A percentile compares a stretch with the other conserved stretches of the same genome.
Conservation (phyloP, 345 rosid species). For the Firmiana major region DNA sequence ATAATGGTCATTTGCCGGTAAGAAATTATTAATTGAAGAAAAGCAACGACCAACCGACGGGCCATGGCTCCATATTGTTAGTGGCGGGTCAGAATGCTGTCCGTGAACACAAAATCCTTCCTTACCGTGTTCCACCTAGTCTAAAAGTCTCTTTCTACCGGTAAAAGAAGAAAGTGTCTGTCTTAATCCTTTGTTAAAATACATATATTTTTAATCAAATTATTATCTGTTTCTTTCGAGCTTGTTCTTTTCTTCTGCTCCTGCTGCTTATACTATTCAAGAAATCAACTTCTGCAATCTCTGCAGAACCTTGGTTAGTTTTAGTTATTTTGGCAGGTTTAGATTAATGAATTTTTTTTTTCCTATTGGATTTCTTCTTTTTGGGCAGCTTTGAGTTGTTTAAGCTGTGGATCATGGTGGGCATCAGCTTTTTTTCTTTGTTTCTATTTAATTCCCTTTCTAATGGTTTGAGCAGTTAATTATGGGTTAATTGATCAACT, state of each 20-base stretch:
- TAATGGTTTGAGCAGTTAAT: constrained; percentile 1
- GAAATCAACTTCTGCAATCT: constrained; percentile 12
- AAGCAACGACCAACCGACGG: constrained; percentile 27
- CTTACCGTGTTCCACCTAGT: neutral
- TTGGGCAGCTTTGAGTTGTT: neutral
- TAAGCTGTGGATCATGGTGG: neutral
- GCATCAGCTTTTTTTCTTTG: neutral
- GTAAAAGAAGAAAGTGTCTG: neutral
- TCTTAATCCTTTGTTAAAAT: neutral
- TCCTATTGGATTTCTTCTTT: neutral
- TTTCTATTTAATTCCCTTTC: neutral
- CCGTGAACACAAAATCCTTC: constrained; percentile 12
- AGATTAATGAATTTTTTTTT: neutral
- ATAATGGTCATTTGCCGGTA: neutral
- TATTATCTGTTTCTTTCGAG: neutral
- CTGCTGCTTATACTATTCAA: neutral
- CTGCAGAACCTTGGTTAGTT: neutral
- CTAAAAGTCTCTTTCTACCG: constrained; percentile 2
- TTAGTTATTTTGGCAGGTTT: neutral
- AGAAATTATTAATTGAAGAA: neutral
- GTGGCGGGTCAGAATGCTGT: constrained; percentile 1
- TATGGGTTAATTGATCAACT: constrained; percentile 11
- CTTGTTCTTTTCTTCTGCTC: neutral
- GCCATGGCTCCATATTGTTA: constrained; percentile 5
- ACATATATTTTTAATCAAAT: neutral